phyloP scores from a whole-genome alignment of 2,329 filamentous ascomycete genomes.

The Drechslera avenae region DNA sequence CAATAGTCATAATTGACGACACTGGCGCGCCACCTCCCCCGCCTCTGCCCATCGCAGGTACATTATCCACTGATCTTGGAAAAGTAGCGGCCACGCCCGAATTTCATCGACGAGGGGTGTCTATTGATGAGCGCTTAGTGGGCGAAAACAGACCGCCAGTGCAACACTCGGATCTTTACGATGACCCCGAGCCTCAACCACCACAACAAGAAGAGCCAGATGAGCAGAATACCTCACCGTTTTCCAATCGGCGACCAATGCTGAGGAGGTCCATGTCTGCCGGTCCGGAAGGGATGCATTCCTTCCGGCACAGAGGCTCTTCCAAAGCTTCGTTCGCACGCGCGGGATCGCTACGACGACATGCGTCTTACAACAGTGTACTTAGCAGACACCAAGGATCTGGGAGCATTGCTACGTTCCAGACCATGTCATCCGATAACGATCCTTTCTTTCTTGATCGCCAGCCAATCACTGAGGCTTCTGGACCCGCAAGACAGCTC shows the following conservation, averaged over 20 bases:
- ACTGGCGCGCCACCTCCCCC: constrained; percentile 63
- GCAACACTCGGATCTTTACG: constrained; percentile 28
- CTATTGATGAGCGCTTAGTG: constrained; percentile 24
- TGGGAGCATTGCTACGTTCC: constrained; percentile 64
- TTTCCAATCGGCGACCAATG: constrained; percentile 22
- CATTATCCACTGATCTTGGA: constrained; percentile 40
- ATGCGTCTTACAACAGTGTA: constrained; percentile 66
- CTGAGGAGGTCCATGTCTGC: constrained; percentile 41
- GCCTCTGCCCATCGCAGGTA: constrained; percentile 57
- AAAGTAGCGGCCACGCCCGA: constrained; percentile 1
- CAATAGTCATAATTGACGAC: constrained; percentile 83
- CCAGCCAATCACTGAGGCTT: constrained; percentile 27
- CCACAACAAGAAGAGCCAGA: constrained; percentile 1
- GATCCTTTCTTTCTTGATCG: constrained; percentile 49
- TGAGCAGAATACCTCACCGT: constrained; percentile 26
- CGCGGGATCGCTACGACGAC: constrained; percentile 56
- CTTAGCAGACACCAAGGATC: constrained; percentile 58
- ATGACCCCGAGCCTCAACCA: constrained; percentile 15
- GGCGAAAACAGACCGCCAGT: constrained; percentile 17
- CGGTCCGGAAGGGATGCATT: constrained; percentile 40
- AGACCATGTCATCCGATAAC: constrained; percentile 50
- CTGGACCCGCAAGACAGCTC: constrained; percentile 46
- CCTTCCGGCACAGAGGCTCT: constrained; percentile 43
- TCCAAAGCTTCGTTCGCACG: constrained; percentile 36
- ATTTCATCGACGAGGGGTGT: constrained; percentile 17